Evolutionary conservation across 75 land plant genomes (phyloP), one percentile per base, ranked within the genome.

Genomic region (Pseudotsuga menziesii): DNA sequence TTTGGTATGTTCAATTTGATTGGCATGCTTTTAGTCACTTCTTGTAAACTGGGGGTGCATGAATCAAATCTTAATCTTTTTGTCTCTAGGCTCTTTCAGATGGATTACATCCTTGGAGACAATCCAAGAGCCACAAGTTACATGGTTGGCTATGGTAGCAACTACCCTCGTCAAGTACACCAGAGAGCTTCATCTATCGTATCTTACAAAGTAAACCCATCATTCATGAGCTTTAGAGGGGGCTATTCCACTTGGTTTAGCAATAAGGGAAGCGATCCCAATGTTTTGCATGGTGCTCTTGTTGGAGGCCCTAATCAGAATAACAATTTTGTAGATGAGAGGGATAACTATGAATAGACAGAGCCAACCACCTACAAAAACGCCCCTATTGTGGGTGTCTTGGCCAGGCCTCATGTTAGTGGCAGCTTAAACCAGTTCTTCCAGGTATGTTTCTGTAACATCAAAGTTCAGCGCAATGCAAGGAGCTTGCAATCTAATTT

Each of bases 81-180:
- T 39, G 1, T 39, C 41, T 39, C 1, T 39, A 3, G 41, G 4
- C 1, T 39, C 41, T 39, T 39, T 22, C 75, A 94, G 92, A 89
- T 97, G 75, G 98, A 97, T 61, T 94, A 97, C 84, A 88, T 97
- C 61, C 83, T 94, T 20, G 98, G 95, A 19, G 91, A 92, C 81
- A 97, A 97, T 73, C 95, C 98, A 60, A 83, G 95, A 79, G 95
- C 87, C 2, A 92, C 90, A 11, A 97, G 99, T 72, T 97, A 97
- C 90, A 92, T 97, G 95, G 92, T 94, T 11, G 95, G 95, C 0
- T 91, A 88, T 72, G 95, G 98, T 9, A 69, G 67, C 77, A 88
- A 78, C 73, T 94, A 81, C 76, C 98, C 98, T 1, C 82, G 60
- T 35, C 90, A 83, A 63, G 93, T 92, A 58, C 98, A 94, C 78